phyloP scores from a whole-genome alignment of 2,329 filamentous ascomycete genomes.

The Microdochium bolleyi region DNA sequence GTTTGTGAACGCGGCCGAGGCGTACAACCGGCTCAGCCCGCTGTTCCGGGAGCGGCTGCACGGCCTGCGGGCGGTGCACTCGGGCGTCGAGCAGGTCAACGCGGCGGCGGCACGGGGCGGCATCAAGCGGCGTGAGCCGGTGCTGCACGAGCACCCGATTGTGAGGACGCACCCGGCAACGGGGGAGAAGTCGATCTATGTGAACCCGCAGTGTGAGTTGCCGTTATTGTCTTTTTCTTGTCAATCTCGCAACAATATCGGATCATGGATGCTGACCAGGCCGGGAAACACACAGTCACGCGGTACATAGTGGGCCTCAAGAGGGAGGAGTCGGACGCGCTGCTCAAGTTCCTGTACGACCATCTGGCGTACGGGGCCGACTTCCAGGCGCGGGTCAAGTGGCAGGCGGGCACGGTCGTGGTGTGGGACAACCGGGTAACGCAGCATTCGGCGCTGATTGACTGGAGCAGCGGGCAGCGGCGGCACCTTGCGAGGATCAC shows the following conservation, averaged over 20 bases:
- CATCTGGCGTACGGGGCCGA: constrained; percentile 66
- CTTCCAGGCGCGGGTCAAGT: constrained; percentile 67
- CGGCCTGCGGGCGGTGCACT: constrained; percentile 73
- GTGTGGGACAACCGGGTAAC: constrained; percentile 83
- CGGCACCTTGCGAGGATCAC: constrained; percentile 77
- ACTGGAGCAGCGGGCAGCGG: constrained; percentile 74
- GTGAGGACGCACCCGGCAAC: constrained; percentile 76
- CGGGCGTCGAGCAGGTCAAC: constrained; percentile 72
- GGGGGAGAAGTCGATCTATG: constrained; percentile 74
- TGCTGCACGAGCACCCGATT: constrained; percentile 67
- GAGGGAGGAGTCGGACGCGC: constrained; percentile 74
- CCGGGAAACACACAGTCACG: constrained; percentile 47
- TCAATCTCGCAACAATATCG: neutral
- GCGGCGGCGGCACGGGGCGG: constrained; percentile 59
- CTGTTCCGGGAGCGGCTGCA: constrained; percentile 74
- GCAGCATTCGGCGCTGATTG: constrained; percentile 69
- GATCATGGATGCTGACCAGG: neutral
- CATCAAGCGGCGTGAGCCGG: constrained; percentile 67
- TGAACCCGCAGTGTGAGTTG: constrained; percentile 72
- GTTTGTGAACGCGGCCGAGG: constrained; percentile 71
- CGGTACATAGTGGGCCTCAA: constrained; percentile 75
- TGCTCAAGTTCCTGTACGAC: constrained; percentile 71
- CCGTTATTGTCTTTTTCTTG: no score
- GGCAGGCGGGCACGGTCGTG: constrained; percentile 73
- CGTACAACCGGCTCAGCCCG: constrained; percentile 73